A percentile compares a stretch with the other conserved stretches of the same genome.
Conservation (phyloP, 2,329 filamentous ascomycete genomes). For the Proliferodiscus dingleyae region DNA sequence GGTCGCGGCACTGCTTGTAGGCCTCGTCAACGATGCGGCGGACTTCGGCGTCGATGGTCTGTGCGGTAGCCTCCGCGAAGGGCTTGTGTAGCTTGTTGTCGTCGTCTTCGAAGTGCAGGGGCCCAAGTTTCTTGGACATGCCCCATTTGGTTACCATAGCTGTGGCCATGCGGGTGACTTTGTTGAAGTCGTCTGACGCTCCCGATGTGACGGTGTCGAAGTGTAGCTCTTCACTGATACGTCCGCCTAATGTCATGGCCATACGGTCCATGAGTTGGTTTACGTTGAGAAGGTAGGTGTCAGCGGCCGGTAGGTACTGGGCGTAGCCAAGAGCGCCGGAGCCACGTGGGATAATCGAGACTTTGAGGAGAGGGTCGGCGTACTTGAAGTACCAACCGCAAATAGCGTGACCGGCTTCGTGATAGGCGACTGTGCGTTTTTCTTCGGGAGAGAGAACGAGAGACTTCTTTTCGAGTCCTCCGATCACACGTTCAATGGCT, state of each 20-base stretch:
- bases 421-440: constrained; percentile 94
- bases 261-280: constrained; percentile 98
- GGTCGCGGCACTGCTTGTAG: constrained; percentile 81
- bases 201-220: constrained; percentile 95
- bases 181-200: constrained; percentile 95
- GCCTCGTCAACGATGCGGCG: constrained; percentile 87
- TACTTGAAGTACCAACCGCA: constrained; percentile 97
- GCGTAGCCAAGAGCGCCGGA: constrained; percentile 92
- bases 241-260: constrained; percentile 97
- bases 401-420: constrained; percentile 96
- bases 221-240: constrained; percentile 92
- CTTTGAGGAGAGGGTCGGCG: constrained; percentile 95
- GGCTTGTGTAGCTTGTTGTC: constrained; percentile 85
- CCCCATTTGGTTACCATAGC: constrained; percentile 99
- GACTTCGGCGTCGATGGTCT: constrained; percentile 88
- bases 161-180: constrained; percentile 92
- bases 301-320: constrained; percentile 87
- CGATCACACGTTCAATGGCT: constrained; percentile 94
- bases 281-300: constrained; percentile 93
- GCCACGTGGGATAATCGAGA: constrained; percentile 95
- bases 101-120: constrained; percentile 83
- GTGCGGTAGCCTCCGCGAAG: constrained; percentile 90
- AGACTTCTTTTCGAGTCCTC: constrained; percentile 95
- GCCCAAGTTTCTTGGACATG: constrained; percentile 92
- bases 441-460: constrained; percentile 88